Evolutionary conservation across 139 green algal genomes (phyloP), one percentile per base, ranked within the genome.

Genomic region (Desmodesmus armatus): DNA sequence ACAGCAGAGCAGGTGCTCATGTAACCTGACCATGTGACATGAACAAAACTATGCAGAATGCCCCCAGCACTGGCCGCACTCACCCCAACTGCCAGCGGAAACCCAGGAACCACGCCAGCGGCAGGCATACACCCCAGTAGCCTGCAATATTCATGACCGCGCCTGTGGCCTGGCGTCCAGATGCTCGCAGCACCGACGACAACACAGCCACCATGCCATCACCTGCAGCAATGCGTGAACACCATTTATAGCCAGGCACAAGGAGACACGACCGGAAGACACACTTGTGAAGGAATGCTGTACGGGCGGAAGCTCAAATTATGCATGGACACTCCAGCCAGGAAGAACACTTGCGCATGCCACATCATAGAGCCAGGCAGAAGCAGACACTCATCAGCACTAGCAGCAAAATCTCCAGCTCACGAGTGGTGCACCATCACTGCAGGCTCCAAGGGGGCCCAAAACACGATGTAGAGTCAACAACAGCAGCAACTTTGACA

Each of bases 21-120:
- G 97, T 99, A 99, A 0, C 89, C 99, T 60, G 98, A 99, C 90
- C 97, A 97, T 3, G 96, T 99, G 2, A 96, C 98, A 0, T 98
- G 92, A 35, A 99, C 97, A 0, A n/a, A n/a, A n/a, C n/a, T n/a
- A n/a, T n/a, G n/a, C n/a, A n/a, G n/a, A n/a, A n/a, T n/a, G n/a
- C n/a, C n/a, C n/a, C n/a, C n/a, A n/a, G n/a, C n/a, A n/a, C n/a
- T n/a, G n/a, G n/a, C n/a, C n/a, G n/a, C n/a, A n/a, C n/a, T n/a
- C n/a, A n/a, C n/a, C 58, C 73, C 29, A 72, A 39, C 76, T 72
- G 35, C 33, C 40, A 33, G 21, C 55, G 60, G 3, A 82, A 82
- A 9, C 76, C 76, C 4, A 82, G 37, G 5, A 80, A 31, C 27
- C 47, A 80, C 6, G 73, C 73, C n/a, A 80, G 47, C 7, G 73